Evolutionary conservation across 2,329 filamentous ascomycete species (phyloP).

Genomic region (Fusarium protoensiforme): DNA sequence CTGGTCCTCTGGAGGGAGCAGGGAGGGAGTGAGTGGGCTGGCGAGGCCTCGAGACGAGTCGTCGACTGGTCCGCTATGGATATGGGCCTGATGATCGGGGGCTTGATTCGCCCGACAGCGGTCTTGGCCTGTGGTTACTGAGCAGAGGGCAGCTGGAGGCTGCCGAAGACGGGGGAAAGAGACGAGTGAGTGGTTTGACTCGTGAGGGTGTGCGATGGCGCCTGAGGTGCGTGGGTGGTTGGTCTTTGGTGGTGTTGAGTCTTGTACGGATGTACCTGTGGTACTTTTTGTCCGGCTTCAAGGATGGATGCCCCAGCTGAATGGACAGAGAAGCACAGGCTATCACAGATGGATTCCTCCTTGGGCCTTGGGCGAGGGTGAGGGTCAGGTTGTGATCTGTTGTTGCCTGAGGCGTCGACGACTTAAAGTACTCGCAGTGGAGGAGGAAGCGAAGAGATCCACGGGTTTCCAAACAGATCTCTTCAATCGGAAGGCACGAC

Average conservation of each 20-base stretch:
- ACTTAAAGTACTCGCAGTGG: conserved; percentile 23
- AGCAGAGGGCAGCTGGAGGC: conserved; percentile 16
- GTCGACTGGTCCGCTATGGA: conserved; percentile 31
- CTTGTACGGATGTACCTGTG: conserved; percentile 1
- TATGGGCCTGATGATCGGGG: conserved; percentile 22
- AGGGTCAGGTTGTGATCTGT: background rate
- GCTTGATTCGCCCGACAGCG: conserved; percentile 15
- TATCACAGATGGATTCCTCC: background rate
- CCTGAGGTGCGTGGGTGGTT: conserved; percentile 32
- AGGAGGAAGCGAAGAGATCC: background rate
- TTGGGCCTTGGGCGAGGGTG: background rate
- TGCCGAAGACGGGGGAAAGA: conserved; percentile 17
- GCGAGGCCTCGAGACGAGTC: conserved; percentile 26
- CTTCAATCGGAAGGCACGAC: background rate
- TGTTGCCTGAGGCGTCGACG: conserved; percentile 26
- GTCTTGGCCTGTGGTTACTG: conserved; percentile 11
- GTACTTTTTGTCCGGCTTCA: conserved; percentile 10
- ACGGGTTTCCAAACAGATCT: background rate
- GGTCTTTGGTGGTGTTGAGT: conserved; percentile 23
- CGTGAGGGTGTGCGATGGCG: conserved; percentile 31
- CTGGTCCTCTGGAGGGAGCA: background rate
- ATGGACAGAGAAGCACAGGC: background rate
- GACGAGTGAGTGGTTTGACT: conserved; percentile 35
- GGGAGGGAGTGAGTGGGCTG: conserved; percentile 23
- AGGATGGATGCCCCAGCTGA: background rate